Percentiles rank a stretch among this genome's conserved stretches.
Evolutionary conservation across 2,329 filamentous ascomycete genomes (phyloP).

Genomic region (Sphaerulina musiva): DNA sequence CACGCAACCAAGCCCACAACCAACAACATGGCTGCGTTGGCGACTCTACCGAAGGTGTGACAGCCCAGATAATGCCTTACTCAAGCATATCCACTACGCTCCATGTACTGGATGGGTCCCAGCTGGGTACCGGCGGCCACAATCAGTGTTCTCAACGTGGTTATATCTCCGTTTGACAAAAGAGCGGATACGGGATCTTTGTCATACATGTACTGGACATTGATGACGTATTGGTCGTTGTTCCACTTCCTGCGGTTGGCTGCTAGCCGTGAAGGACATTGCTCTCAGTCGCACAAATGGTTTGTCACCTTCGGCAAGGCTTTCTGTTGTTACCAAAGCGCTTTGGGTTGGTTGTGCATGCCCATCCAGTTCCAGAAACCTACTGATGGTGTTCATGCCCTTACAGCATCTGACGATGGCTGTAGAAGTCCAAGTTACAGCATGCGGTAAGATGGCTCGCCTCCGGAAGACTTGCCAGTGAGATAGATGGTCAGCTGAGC

Average conservation of each 20-base stretch:
- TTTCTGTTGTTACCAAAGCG: conserved; percentile 2
- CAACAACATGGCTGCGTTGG: no score
- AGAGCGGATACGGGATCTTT: no score
- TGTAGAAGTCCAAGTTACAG: conserved; percentile 1
- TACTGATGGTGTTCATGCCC: conserved; percentile 2
- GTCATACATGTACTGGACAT: neutral
- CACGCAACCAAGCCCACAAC: no score
- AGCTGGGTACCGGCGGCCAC: neutral
- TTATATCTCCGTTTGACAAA: neutral
- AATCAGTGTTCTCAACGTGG: neutral
- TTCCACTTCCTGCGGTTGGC: neutral
- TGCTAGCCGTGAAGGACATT: neutral
- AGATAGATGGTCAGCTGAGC: no score
- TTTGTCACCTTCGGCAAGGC: neutral
- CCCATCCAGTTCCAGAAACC: neutral
- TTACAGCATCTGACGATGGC: neutral
- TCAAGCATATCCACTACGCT: neutral
- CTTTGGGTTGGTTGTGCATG: conserved; percentile 1
- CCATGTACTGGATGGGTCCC: neutral
- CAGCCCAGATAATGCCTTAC: no score
- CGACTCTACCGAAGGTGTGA: no score
- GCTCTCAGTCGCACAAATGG: neutral
- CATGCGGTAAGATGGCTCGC: neutral
- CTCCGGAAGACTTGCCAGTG: no score
- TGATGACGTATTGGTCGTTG: neutral